Percentiles rank a stretch among this genome's conserved stretches.
These are phyloP conservation scores for Dendrobium chrysotoxum DNA, from an alignment of 106 monocot genomes.

Conservation along the genomic window DNA sequence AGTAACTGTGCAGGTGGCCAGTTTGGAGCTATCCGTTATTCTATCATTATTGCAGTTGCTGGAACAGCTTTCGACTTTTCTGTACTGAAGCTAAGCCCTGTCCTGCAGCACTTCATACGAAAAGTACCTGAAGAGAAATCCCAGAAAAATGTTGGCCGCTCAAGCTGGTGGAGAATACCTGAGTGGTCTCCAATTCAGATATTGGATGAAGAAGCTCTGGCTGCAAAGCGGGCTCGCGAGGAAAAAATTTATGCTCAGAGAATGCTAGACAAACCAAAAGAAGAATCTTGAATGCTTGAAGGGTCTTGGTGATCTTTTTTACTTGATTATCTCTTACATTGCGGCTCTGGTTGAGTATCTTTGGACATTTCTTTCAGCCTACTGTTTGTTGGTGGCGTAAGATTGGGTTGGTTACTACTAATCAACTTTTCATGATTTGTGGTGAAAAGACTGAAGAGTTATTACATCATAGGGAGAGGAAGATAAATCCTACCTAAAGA, in stretches of 20 bases:
- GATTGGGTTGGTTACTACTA: too few species aligned
- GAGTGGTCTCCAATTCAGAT: constrained; percentile 94
- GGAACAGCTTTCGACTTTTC: constrained; percentile 74
- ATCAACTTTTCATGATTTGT: too few species aligned
- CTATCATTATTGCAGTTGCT: constrained; percentile 49
- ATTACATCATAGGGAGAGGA: too few species aligned
- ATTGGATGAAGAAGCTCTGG: constrained; percentile 86
- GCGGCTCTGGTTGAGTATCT: too few species aligned
- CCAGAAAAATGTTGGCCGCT: not conserved
- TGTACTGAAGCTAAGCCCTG: constrained; percentile 37
- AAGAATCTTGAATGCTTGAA: constrained; percentile 33
- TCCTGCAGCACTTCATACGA: constrained; percentile 16
- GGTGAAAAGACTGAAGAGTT: too few species aligned
- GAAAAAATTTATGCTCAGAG: constrained; percentile 41
- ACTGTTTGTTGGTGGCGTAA: too few species aligned
- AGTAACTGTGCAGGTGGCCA: constrained; percentile 52
- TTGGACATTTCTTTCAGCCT: too few species aligned
- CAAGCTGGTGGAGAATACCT: constrained; percentile 22
- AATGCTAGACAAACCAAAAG: constrained; percentile 33
- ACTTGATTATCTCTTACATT: too few species aligned
- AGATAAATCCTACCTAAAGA: too few species aligned
- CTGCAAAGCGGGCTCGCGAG: constrained; percentile 68
- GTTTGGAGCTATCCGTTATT: constrained; percentile 58
- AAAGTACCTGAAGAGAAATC: constrained; percentile 14
- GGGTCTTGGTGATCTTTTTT: not conserved